Evolutionary conservation across 495 filamentous ascomycete species (phyloP).

Genomic region (Trichoderma reesei): DNA sequence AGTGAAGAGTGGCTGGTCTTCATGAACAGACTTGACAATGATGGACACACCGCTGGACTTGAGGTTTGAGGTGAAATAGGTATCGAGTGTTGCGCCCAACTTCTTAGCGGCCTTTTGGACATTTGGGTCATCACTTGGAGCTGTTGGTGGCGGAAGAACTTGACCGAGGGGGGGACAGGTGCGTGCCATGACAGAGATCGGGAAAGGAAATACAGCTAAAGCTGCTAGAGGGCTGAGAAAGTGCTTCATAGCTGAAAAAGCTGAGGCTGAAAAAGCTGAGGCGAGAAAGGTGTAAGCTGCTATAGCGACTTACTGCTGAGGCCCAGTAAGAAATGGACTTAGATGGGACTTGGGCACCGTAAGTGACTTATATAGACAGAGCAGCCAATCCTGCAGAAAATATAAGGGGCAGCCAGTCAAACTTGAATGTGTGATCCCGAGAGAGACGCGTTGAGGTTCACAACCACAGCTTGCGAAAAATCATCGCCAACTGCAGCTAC

Average conservation of each 20-base stretch:
- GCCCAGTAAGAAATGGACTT: no score
- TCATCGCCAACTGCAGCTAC: no score
- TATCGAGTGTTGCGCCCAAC: slow-evolving; percentile 14
- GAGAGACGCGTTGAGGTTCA: no score
- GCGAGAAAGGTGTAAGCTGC: background rate
- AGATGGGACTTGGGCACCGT: no score
- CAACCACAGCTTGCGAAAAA: no score
- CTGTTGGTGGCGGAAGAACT: slow-evolving; percentile 23
- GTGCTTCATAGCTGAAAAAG: background rate
- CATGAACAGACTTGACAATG: slow-evolving; percentile 29
- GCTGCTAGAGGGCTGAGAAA: background rate
- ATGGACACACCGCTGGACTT: slow-evolving; percentile 26
- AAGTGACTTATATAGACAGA: no score
- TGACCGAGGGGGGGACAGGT: slow-evolving; percentile 25
- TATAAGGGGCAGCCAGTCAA: no score
- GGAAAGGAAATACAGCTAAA: background rate
- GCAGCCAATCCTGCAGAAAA: no score
- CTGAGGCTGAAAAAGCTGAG: background rate
- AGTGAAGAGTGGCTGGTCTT: slow-evolving; percentile 21
- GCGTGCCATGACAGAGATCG: background rate
- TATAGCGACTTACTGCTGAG: no score
- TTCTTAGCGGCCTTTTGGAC: slow-evolving; percentile 15
- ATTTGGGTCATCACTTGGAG: slow-evolving; percentile 14
- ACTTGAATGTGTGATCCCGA: no score
- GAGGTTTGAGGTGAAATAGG: slow-evolving; percentile 13